Conservation (phyloP, 768 basidiomycete species). For the Termitomyces sp. region DNA sequence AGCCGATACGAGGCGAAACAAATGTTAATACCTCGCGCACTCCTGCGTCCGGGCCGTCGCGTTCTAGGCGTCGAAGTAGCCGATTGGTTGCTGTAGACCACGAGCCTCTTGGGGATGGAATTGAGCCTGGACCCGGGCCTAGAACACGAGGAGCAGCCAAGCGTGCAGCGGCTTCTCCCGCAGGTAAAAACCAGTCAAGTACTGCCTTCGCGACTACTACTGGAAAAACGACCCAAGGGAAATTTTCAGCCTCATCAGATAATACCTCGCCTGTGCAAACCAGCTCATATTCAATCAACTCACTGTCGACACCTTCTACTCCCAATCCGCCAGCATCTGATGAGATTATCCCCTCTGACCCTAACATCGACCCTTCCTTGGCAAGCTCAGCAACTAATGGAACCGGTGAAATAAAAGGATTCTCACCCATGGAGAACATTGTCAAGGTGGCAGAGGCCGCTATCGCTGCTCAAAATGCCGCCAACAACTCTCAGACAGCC, state of each 20-base stretch:
- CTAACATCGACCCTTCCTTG: slow-evolving; percentile 17
- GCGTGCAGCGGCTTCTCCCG: slow-evolving; percentile 6
- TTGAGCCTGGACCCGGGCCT: slow-evolving; percentile 6
- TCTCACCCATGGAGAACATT: slow-evolving; percentile 28
- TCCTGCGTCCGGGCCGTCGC: slow-evolving; percentile 8
- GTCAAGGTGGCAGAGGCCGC: slow-evolving; percentile 33
- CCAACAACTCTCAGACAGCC: slow-evolving; percentile 9
- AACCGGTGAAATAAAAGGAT: slow-evolving; percentile 4
- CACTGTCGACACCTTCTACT: not conserved
- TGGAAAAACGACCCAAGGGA: slow-evolving; percentile 7
- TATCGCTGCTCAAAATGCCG: slow-evolving; percentile 26
- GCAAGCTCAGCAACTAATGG: slow-evolving; percentile 3
- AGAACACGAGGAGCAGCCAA: slow-evolving; percentile 13
- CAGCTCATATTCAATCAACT: not conserved
- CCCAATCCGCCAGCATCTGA: not conserved
- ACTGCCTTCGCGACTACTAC: slow-evolving; percentile 6
- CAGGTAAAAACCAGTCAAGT: slow-evolving; percentile 5
- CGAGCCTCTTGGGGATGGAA: not conserved
- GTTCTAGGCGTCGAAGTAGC: slow-evolving; percentile 13
- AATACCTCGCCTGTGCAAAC: not conserved
- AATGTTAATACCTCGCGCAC: not conserved
- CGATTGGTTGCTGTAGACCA: slow-evolving; percentile 1
- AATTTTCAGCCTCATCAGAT: slow-evolving; percentile 8
- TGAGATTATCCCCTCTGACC: not conserved
- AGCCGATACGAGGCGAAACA: not conserved